A percentile compares a stretch with the other conserved stretches of the same genome.
phyloP scores from a whole-genome alignment of 2,329 filamentous ascomycete genomes.

The Fusarium paranaense region DNA sequence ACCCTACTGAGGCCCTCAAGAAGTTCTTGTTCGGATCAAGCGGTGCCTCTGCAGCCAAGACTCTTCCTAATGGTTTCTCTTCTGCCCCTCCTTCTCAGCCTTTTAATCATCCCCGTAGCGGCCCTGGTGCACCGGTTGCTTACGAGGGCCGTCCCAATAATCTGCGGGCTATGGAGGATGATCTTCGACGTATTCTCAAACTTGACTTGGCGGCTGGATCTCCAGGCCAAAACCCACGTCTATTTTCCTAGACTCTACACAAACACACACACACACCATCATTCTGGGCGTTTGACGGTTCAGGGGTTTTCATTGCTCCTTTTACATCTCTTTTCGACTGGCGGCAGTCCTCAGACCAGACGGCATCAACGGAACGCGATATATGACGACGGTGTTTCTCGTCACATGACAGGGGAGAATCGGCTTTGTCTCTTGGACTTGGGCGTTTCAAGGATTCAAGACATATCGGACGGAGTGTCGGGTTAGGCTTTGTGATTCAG shows the following conservation, averaged over 20 bases:
- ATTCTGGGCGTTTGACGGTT: constrained; percentile 29
- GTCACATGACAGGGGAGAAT: constrained; percentile 1
- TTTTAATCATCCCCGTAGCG: constrained; percentile 15
- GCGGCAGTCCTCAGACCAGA: constrained; percentile 31
- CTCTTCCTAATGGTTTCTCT: constrained; percentile 33
- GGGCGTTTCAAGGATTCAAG: constrained; percentile 35
- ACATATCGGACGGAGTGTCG: constrained; percentile 34
- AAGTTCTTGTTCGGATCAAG: constrained; percentile 64
- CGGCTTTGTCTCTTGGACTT: constrained; percentile 35
- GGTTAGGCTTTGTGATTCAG: constrained; percentile 35
- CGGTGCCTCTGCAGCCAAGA: constrained; percentile 29
- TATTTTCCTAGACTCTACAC: constrained; percentile 41
- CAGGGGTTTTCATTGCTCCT: constrained; percentile 31
- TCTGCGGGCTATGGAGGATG: constrained; percentile 64
- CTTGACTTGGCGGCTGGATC: constrained; percentile 48
- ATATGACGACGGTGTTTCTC: constrained; percentile 29
- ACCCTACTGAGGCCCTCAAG: constrained; percentile 65
- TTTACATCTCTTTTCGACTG: constrained; percentile 41
- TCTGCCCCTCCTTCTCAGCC: constrained; percentile 29
- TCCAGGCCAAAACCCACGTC: constrained; percentile 35
- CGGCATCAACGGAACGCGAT: constrained; percentile 36
- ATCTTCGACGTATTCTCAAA: constrained; percentile 65
- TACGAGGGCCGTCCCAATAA: constrained; percentile 38
- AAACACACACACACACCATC: neutral
- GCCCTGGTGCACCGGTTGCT: constrained; percentile 9